Conservation (phyloP, 1,284 basidiomycete genomes). For the Ceraceosorus guamensis region DNA sequence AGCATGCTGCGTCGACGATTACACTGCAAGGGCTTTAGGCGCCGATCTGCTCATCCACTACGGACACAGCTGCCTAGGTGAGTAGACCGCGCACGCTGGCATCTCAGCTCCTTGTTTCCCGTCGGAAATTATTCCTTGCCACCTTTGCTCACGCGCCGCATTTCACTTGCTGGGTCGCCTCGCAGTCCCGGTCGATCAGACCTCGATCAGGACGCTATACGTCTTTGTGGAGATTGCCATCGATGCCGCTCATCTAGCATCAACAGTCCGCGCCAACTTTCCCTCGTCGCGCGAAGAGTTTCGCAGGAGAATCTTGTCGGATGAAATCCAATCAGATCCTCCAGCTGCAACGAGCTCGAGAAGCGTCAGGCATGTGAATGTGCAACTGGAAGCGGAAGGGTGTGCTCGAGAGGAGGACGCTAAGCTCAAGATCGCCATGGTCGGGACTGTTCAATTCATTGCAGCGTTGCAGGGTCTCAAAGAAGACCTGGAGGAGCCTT, state of each 20-base stretch:
- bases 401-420: not conserved
- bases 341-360: constrained; percentile 13
- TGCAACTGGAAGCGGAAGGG: not conserved
- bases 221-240: constrained; percentile 96
- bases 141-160: too few relatives aligned
- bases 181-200: constrained; percentile 82
- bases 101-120: too few relatives aligned
- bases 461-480: constrained; percentile 39
- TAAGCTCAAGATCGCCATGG: constrained; percentile 36
- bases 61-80: constrained; percentile 92
- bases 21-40: constrained; percentile 87
- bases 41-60: constrained; percentile 99
- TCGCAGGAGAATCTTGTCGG: constrained; percentile 47
- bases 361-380: constrained; percentile 9
- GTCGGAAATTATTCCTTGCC: too few relatives aligned
- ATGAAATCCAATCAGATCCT: too few relatives aligned
- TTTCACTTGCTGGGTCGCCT: too few relatives aligned
- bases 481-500: constrained; percentile 26
- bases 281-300: constrained; percentile 66
- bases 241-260: constrained; percentile 71
- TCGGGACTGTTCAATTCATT: constrained; percentile 47
- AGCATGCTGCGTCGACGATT: constrained; percentile 98
- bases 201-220: constrained; percentile 89
- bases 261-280: constrained; percentile 84
- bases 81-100: constrained; percentile 32